Evolutionary conservation across 257 asterid species (phyloP).

Genomic region (Solanum etuberosum): DNA sequence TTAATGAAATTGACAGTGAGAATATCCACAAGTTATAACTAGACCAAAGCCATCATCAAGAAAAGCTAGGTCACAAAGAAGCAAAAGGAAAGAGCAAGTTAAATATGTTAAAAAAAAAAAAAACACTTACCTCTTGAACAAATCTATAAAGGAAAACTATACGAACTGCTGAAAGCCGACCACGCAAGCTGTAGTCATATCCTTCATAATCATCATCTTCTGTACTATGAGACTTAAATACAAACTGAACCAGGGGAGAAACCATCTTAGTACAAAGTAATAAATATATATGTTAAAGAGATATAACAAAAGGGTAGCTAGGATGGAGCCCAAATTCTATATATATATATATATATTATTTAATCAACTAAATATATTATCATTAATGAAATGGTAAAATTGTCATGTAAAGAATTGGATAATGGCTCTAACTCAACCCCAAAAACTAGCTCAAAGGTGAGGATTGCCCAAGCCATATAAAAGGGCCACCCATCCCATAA

Average conservation of each 20-base stretch:
- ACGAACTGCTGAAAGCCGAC: slow-evolving; percentile 96
- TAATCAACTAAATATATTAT: not conserved
- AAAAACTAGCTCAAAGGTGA: not conserved
- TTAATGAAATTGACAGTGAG: not conserved
- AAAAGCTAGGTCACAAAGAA: not conserved
- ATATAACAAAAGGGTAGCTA: not conserved
- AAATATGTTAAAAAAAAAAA: not conserved
- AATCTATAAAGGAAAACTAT: slow-evolving; percentile 91
- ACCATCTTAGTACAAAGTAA: not conserved
- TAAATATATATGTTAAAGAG: not conserved
- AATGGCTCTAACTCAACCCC: not conserved
- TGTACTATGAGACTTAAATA: slow-evolving; percentile 63
- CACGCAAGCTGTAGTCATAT: slow-evolving; percentile 76
- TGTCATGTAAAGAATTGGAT: not conserved
- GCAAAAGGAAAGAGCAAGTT: not conserved
- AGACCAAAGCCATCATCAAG: not conserved
- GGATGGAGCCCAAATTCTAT: not conserved
- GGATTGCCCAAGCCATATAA: not conserved
- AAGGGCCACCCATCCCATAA: not conserved
- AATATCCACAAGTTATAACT: not conserved
- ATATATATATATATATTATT: not conserved
- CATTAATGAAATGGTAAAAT: not conserved
- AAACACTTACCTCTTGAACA: slow-evolving; percentile 73
- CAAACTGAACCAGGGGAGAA: slow-evolving; percentile 44
- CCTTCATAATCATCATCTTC: slow-evolving; percentile 96